Evolutionary conservation across 305 asterid genomes (phyloP).

Genomic region (Solanum hybrid): DNA sequence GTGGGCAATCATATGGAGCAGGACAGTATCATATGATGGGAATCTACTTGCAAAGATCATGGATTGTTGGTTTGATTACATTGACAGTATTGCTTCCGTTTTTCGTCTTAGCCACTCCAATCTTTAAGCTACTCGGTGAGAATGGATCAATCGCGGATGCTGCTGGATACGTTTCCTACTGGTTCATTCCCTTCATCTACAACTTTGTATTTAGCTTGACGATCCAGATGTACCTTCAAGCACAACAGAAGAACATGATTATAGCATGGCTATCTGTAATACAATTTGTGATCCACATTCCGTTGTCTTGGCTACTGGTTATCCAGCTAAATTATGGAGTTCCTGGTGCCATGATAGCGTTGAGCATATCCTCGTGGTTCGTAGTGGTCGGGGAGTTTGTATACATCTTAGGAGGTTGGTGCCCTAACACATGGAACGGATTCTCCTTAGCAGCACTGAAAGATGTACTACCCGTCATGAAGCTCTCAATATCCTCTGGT

Average conservation of each 20-base stretch:
- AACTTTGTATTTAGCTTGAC: slow-evolving; percentile 39
- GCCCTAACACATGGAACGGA: slow-evolving; percentile 64
- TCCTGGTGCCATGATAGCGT: slow-evolving; percentile 58
- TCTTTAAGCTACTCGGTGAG: slow-evolving; percentile 54
- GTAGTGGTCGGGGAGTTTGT: slow-evolving; percentile 38
- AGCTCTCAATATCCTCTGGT: slow-evolving; percentile 67
- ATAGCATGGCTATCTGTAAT: slow-evolving; percentile 44
- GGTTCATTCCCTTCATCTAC: slow-evolving; percentile 48
- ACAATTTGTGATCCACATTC: slow-evolving; percentile 44
- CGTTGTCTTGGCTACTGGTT: slow-evolving; percentile 56
- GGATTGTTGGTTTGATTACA: slow-evolving; percentile 50
- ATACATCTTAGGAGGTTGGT: slow-evolving; percentile 70
- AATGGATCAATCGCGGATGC: slow-evolving; percentile 35
- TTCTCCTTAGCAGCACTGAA: slow-evolving; percentile 37
- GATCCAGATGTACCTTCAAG: slow-evolving; percentile 74
- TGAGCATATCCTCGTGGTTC: slow-evolving; percentile 50
- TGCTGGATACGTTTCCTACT: slow-evolving; percentile 40
- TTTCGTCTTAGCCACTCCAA: slow-evolving; percentile 41
- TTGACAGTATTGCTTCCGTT: slow-evolving; percentile 43
- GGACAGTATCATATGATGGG: slow-evolving; percentile 80
- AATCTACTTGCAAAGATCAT: slow-evolving; percentile 59
- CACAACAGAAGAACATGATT: slow-evolving; percentile 64
- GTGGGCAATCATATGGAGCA: slow-evolving; percentile 80
- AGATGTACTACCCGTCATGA: slow-evolving; percentile 60
- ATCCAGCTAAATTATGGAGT: slow-evolving; percentile 34